Evolutionary conservation across 2,329 filamentous ascomycete genomes (phyloP).

Genomic region (Myriosclerotinia scirpicola): DNA sequence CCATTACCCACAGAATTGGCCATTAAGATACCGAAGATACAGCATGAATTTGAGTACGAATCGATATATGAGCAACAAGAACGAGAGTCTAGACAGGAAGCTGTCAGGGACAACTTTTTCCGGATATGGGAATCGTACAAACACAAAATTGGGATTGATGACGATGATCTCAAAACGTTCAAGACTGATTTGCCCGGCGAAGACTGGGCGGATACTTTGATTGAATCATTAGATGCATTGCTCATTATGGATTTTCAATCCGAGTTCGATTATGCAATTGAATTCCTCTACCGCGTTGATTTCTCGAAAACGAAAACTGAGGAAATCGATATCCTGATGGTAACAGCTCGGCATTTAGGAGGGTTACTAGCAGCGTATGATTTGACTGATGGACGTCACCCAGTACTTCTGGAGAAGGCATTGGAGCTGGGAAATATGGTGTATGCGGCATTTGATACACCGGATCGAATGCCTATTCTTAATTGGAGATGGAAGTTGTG

Average conservation of each 20-base stretch:
- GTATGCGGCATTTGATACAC: slow-evolving; percentile 1
- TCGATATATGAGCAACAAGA: neutral
- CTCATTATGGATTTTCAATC: neutral
- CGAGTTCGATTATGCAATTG: neutral
- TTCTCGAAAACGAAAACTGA: neutral
- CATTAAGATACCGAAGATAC: too few species aligned
- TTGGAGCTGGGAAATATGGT: neutral
- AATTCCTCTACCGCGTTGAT: neutral
- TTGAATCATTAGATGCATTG: neutral
- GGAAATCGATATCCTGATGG: neutral
- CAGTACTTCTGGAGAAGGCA: too few species aligned
- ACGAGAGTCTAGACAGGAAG: neutral
- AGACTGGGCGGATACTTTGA: neutral
- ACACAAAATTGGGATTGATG: neutral
- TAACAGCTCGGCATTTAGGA: neutral
- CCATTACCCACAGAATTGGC: too few species aligned
- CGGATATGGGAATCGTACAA: neutral
- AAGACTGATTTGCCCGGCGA: neutral
- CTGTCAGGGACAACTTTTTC: neutral
- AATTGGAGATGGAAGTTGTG: neutral
- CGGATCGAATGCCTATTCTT: neutral
- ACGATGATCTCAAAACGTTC: neutral
- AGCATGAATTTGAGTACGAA: neutral
- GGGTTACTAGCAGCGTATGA: too few species aligned
- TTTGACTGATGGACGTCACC: too few species aligned